A percentile compares a stretch with the other conserved stretches of the same genome.
Conservation (phyloP, 176 grass and related monocot species). For the Triticum dicoccoides region DNA sequence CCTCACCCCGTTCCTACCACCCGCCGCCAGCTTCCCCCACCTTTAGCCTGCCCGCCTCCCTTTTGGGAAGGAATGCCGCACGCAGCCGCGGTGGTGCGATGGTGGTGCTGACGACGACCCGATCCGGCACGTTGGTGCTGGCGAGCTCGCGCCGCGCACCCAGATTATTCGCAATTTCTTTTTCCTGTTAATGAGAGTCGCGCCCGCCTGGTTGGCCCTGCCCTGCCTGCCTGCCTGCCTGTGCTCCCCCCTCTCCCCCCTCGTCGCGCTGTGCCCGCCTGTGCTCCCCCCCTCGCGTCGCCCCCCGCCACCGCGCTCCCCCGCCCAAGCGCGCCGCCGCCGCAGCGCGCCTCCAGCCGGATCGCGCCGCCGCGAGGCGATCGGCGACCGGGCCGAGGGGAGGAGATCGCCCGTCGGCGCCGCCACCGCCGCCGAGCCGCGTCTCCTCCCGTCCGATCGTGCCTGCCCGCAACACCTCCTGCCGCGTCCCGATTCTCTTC, state of each 20-base stretch:
- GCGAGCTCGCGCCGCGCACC: conserved; percentile 11
- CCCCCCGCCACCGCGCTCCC: not conserved
- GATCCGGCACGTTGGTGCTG: conserved; percentile 36
- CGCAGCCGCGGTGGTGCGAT: conserved; percentile 14
- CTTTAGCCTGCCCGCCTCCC: not conserved
- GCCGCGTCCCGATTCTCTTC: not conserved
- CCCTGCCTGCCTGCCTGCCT: conserved; percentile 15
- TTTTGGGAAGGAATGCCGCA: conserved; percentile 34
- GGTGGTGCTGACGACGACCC: conserved; percentile 33
- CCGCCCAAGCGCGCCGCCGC: not conserved
- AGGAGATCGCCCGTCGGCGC: conserved; percentile 57
- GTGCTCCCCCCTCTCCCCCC: not conserved
- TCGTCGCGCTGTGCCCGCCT: conserved; percentile 24
- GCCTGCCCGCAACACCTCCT: not conserved
- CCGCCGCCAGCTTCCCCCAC: conserved; percentile 17
- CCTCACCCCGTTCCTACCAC: not conserved
- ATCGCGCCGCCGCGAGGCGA: conserved; percentile 42
- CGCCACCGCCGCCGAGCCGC: conserved; percentile 41
- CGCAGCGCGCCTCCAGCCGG: not conserved
- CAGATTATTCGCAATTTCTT: conserved; percentile 35
- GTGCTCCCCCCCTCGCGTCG: not conserved
- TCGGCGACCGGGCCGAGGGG: conserved; percentile 29
- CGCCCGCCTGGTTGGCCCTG: conserved; percentile 17
- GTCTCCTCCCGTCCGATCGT: conserved; percentile 54
- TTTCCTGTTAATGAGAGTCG: conserved; percentile 38